Conservation (phyloP, 2,329 filamentous ascomycete species). For the Microsporum audouinii region DNA sequence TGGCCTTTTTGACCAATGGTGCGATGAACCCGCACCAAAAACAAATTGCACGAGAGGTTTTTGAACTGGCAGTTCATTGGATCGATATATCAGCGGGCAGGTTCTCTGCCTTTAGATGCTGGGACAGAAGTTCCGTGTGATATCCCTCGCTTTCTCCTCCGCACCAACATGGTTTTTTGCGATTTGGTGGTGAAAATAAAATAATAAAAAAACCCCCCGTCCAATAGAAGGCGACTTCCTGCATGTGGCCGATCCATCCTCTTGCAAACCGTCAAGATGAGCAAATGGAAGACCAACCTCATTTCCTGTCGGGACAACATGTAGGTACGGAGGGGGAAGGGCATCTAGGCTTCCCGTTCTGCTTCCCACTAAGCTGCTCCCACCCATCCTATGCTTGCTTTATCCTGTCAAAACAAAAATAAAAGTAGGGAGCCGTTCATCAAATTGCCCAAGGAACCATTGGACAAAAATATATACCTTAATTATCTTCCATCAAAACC, state of each 20-base stretch:
- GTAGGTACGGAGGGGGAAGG: not conserved
- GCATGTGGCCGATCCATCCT: constrained; percentile 17
- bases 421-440: not conserved
- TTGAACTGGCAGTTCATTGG: not conserved
- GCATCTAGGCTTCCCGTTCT: not conserved
- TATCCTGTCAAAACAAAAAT: not conserved
- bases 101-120: not conserved
- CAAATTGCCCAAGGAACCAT: not conserved
- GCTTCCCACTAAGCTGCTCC: not conserved
- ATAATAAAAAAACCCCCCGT: constrained; percentile 10
- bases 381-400: not conserved
- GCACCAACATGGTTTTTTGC: constrained; percentile 9
- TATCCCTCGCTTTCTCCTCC: constrained; percentile 12
- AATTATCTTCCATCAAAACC: not conserved
- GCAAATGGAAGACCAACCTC: not conserved
- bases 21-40: not conserved
- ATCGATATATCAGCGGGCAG: not conserved
- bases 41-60: not conserved
- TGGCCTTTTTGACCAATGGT: constrained; percentile 2
- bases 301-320: not conserved
- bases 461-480: not conserved
- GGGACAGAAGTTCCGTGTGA: constrained; percentile 11
- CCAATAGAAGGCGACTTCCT: constrained; percentile 17
- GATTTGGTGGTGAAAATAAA: constrained; percentile 20
- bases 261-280: not conserved